phyloP scores from a whole-genome alignment of 1,284 basidiomycete species.

The Ustilago lituana region DNA sequence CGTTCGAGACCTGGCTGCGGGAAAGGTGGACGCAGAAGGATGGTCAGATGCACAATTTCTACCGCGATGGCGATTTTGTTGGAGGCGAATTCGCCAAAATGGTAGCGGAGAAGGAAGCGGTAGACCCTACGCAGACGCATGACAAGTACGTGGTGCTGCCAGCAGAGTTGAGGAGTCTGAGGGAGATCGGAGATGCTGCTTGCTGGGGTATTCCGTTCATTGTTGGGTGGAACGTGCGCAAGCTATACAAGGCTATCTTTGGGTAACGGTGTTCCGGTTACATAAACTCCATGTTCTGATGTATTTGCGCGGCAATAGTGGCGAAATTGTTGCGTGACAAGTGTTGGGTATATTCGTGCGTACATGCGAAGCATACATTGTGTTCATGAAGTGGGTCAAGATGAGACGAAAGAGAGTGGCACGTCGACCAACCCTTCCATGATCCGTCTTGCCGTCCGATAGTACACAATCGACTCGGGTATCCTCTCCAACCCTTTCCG shows the following conservation, averaged over 20 bases:
- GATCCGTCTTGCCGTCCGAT: constrained; percentile 58
- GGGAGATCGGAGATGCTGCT: constrained; percentile 47
- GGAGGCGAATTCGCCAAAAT: constrained; percentile 29
- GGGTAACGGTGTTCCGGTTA: no score
- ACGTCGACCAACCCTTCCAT: constrained; percentile 50
- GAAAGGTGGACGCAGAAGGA: constrained; percentile 87
- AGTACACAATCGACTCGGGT: constrained; percentile 52
- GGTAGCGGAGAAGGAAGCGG: constrained; percentile 2
- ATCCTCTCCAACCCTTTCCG: background rate
- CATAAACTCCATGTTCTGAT: no score
- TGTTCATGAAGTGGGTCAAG: no score
- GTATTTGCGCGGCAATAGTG: no score
- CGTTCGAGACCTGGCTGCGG: constrained; percentile 85
- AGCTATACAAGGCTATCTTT: constrained; percentile 21
- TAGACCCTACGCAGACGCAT: constrained; percentile 5
- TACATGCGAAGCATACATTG: no score
- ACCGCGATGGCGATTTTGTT: constrained; percentile 67
- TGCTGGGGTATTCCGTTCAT: constrained; percentile 44
- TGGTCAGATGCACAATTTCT: constrained; percentile 75
- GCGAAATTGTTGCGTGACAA: no score
- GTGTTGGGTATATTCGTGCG: no score
- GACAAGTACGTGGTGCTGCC: constrained; percentile 46
- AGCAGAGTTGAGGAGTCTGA: constrained; percentile 37
- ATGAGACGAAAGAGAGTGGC: constrained; percentile 14
- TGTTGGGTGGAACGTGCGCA: constrained; percentile 11